Percentiles rank a stretch among this genome's conserved stretches.
Conservation (phyloP, 108 stramenopile species). For the Conticribra guillardii region DNA sequence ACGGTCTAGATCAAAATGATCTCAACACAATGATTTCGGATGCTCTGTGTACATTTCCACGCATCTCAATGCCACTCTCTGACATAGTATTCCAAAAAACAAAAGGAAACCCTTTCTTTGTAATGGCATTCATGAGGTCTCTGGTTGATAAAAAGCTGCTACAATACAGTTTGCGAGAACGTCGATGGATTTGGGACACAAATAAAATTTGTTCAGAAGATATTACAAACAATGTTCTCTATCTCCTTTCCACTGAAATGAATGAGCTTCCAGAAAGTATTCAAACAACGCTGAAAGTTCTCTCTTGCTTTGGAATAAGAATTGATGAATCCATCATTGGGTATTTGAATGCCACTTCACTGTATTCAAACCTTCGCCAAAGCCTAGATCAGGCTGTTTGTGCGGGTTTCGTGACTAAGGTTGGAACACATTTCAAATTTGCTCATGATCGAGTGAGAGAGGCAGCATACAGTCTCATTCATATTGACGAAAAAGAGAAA, state of each 20-base stretch:
- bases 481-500: slow-evolving; percentile 17
- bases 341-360: slow-evolving; percentile 1
- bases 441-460: slow-evolving; percentile 59
- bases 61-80: slow-evolving; percentile 26
- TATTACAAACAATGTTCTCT: slow-evolving; percentile 50
- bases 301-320: slow-evolving; percentile 46
- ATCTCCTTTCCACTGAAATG: slow-evolving; percentile 50
- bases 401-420: slow-evolving; percentile 21
- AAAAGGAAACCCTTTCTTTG: slow-evolving; percentile 41
- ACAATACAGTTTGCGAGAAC: slow-evolving; percentile 16
- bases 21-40: slow-evolving; percentile 46
- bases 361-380: slow-evolving; percentile 2
- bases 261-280: slow-evolving; percentile 15
- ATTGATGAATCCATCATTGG: slow-evolving; percentile 11
- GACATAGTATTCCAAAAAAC: slow-evolving; percentile 34
- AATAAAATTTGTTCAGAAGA: slow-evolving; percentile 21
- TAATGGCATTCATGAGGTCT: slow-evolving; percentile 25
- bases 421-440: slow-evolving; percentile 25
- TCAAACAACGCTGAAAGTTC: slow-evolving; percentile 30
- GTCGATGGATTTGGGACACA: slow-evolving; percentile 38
- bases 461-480: slow-evolving; percentile 56
- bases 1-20: slow-evolving; percentile 21
- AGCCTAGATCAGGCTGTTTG: slow-evolving; percentile 10
- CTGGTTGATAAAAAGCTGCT: slow-evolving; percentile 21
- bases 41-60: slow-evolving; percentile 31